phyloP scores from a whole-genome alignment of 2,329 filamentous ascomycete species.

The Trichoderma simmonsii region DNA sequence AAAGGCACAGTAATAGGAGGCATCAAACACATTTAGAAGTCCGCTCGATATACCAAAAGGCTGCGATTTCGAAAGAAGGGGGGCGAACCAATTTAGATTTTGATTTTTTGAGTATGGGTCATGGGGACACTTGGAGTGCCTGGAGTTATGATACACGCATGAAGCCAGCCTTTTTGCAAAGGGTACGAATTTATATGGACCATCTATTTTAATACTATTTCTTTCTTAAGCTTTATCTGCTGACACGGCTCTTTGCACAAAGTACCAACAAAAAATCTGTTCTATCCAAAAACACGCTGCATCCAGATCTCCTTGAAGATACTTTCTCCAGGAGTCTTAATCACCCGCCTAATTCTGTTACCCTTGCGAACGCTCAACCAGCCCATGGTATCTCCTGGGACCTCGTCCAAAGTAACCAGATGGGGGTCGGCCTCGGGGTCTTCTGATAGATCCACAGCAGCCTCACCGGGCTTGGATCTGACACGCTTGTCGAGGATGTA shows the following conservation, averaged over 20 bases:
- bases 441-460: conserved; percentile 39
- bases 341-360: conserved; percentile 76
- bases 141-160: conserved; percentile 7
- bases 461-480: conserved; percentile 50
- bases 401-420: conserved; percentile 44
- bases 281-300: conserved; percentile 57
- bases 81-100: not conserved
- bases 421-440: conserved; percentile 40
- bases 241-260: conserved; percentile 19
- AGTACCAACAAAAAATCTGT: not conserved
- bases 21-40: conserved; percentile 68
- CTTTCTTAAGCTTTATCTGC: conserved; percentile 14
- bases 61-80: not conserved
- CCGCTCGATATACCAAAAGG: not conserved
- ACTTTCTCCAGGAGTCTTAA: conserved; percentile 64
- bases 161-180: conserved; percentile 11
- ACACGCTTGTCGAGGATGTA: conserved; percentile 75
- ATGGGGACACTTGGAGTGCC: not conserved
- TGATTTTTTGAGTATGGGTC: not conserved
- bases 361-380: conserved; percentile 75
- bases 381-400: conserved; percentile 66
- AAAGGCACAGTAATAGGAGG: conserved; percentile 78
- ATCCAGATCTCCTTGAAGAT: conserved; percentile 65
- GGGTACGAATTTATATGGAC: conserved; percentile 22
- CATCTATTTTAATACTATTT: not conserved